These are phyloP conservation scores for Sungouiozyma ichnusensis DNA, from an alignment of 805 yeast genomes.

Conservation along the genomic window DNA sequence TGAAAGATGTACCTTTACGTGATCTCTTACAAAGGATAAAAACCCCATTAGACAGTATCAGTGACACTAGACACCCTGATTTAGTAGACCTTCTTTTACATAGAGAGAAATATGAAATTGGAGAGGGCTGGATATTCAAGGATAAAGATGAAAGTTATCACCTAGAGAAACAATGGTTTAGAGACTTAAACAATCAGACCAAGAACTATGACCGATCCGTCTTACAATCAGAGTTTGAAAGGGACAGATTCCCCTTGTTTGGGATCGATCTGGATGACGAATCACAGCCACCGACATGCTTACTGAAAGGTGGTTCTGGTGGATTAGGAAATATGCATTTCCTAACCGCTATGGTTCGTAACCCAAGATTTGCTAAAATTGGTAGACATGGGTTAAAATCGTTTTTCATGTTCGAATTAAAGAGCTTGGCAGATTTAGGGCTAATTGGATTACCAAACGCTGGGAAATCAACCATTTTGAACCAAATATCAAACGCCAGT, in stretches of 20 bases:
- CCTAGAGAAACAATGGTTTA: constrained; percentile 53
- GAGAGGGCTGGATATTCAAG: constrained; percentile 84
- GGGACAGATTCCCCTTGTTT: constrained; percentile 67
- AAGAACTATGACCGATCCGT: constrained; percentile 51
- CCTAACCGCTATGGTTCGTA: constrained; percentile 68
- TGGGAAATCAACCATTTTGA: constrained; percentile 81
- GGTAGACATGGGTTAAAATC: constrained; percentile 66
- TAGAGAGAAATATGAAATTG: constrained; percentile 53
- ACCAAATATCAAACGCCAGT: constrained; percentile 80
- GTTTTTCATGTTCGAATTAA: constrained; percentile 69
- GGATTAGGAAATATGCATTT: constrained; percentile 97
- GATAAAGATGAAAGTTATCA: constrained; percentile 69
- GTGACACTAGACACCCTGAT: constrained; percentile 20
- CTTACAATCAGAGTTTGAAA: constrained; percentile 43
- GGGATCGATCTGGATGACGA: constrained; percentile 66
- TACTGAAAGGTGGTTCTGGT: constrained; percentile 81
- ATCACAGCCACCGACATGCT: constrained; percentile 53
- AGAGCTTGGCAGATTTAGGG: constrained; percentile 85
- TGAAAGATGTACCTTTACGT: constrained; percentile 15
- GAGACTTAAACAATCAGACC: constrained; percentile 52
- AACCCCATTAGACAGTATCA: constrained; percentile 29
- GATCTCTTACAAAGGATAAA: constrained; percentile 13
- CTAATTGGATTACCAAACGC: constrained; percentile 94
- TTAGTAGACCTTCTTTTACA: constrained; percentile 47
- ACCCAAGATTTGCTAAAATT: constrained; percentile 76